Conservation (phyloP, 768 basidiomycete genomes). For the Obba rivulosa region DNA sequence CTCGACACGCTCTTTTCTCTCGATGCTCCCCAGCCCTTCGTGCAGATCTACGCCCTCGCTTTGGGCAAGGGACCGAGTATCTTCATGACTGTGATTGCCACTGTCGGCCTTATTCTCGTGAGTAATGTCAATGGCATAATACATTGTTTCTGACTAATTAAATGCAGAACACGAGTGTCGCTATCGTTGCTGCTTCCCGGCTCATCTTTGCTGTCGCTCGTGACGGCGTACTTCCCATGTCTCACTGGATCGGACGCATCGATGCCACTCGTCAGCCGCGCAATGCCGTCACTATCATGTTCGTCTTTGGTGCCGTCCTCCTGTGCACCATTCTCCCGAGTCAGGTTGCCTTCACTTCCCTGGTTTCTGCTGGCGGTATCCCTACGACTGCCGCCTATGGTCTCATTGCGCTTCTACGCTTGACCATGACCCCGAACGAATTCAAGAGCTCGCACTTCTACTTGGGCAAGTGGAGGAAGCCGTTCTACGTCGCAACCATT, state of each 20-base stretch:
- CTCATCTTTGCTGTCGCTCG: slow-evolving; percentile 92
- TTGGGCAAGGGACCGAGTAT: slow-evolving; percentile 74
- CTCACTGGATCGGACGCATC: slow-evolving; percentile 76
- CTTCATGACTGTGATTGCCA: slow-evolving; percentile 85
- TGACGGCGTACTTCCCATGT: slow-evolving; percentile 84
- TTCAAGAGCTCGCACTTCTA: slow-evolving; percentile 73
- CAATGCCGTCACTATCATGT: slow-evolving; percentile 86
- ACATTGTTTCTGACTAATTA: background rate
- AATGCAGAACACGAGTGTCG: slow-evolving; percentile 74
- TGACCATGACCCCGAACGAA: slow-evolving; percentile 71
- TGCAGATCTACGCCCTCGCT: slow-evolving; percentile 80
- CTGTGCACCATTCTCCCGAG: slow-evolving; percentile 89
- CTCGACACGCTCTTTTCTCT: slow-evolving; percentile 70
- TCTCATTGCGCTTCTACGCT: slow-evolving; percentile 68
- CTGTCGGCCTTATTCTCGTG: slow-evolving; percentile 81
- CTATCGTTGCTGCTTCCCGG: slow-evolving; percentile 84
- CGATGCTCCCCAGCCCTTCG: slow-evolving; percentile 86
- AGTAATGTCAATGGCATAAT: slow-evolving; percentile 15
- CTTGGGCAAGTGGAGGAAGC: slow-evolving; percentile 58
- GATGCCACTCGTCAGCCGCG: slow-evolving; percentile 67
- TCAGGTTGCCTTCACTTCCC: slow-evolving; percentile 87
- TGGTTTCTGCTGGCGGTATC: slow-evolving; percentile 80
- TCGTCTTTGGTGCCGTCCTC: slow-evolving; percentile 63
- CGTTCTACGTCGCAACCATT: slow-evolving; percentile 63
- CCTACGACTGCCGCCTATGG: slow-evolving; percentile 89